Percentiles rank a stretch among this genome's conserved stretches.
Conservation (phyloP, 331 rosid species). For the Quercus tomentella region DNA sequence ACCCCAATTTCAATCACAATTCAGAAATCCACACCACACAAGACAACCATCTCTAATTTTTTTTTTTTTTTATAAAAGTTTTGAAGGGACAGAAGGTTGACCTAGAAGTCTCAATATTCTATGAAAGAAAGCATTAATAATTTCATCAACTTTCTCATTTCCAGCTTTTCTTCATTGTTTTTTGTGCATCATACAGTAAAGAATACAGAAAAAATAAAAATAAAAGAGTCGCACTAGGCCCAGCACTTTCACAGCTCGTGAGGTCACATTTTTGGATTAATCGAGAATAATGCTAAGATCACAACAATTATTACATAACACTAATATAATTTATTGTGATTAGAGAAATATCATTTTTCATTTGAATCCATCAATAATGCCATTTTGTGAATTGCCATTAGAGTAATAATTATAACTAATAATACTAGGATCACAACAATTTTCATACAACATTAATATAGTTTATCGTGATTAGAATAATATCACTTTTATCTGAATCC, state of each 20-base stretch:
- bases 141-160: constrained; percentile 12
- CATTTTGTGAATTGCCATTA: no score
- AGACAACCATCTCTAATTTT: background rate
- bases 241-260: background rate
- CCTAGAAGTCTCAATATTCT: constrained; percentile 14
- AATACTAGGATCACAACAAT: no score
- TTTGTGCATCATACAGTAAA: constrained; percentile 19
- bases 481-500: no score
- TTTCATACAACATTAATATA: no score
- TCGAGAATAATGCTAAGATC: fast-evolving
- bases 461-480: fast-evolving
- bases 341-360: no score
- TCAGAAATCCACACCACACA: background rate
- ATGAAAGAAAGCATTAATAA: background rate
- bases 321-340: no score
- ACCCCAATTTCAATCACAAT: background rate
- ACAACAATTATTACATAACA: no score
- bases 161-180: constrained; percentile 22
- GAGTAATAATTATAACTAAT: no score
- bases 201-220: background rate
- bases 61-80: background rate
- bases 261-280: background rate
- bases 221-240: background rate
- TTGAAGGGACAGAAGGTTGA: constrained; percentile 11
- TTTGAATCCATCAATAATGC: fast-evolving